Conservation (phyloP, 257 asterid genomes). For the Pogostemon cablin region DNA sequence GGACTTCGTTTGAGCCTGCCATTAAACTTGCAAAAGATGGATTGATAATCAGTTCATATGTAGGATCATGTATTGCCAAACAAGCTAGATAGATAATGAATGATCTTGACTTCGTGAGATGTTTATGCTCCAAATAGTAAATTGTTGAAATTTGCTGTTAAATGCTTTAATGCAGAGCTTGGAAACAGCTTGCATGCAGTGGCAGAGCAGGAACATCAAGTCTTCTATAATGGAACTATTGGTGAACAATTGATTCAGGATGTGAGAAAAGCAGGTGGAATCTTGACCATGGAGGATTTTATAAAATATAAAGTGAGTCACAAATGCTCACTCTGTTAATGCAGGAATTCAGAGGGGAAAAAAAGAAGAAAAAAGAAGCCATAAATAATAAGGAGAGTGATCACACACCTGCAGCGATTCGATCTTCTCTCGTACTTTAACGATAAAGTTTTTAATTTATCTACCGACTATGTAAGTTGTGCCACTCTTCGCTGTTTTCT, state of each 20-base stretch:
- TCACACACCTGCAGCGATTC: no score
- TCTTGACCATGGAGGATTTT: slow-evolving; percentile 78
- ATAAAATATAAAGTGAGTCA: slow-evolving; percentile 61
- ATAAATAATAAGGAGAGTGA: no score
- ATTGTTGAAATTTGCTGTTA: slow-evolving; percentile 64
- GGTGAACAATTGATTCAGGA: slow-evolving; percentile 69
- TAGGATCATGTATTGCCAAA: slow-evolving; percentile 42
- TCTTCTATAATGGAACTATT: slow-evolving; percentile 69
- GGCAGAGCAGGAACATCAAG: slow-evolving; percentile 74
- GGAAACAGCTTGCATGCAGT: slow-evolving; percentile 68
- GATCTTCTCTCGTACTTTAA: no score
- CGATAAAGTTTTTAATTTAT: no score
- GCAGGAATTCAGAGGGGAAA: not conserved
- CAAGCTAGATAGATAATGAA: slow-evolving; percentile 38
- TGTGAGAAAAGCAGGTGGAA: slow-evolving; percentile 77
- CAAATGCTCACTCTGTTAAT: slow-evolving; percentile 55
- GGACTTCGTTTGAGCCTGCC: slow-evolving; percentile 63
- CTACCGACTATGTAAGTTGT: not conserved
- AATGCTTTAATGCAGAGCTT: slow-evolving; percentile 76
- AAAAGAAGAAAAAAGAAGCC: no score
- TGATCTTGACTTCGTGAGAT: slow-evolving; percentile 66
- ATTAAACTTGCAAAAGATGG: slow-evolving; percentile 82
- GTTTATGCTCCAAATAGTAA: slow-evolving; percentile 75
- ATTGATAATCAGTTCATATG: slow-evolving; percentile 64
- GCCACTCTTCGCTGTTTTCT: slow-evolving; percentile 18